These are phyloP conservation scores for Canariomyces notabilis DNA, from an alignment of 2,329 filamentous ascomycete species.

Conservation along the genomic window DNA sequence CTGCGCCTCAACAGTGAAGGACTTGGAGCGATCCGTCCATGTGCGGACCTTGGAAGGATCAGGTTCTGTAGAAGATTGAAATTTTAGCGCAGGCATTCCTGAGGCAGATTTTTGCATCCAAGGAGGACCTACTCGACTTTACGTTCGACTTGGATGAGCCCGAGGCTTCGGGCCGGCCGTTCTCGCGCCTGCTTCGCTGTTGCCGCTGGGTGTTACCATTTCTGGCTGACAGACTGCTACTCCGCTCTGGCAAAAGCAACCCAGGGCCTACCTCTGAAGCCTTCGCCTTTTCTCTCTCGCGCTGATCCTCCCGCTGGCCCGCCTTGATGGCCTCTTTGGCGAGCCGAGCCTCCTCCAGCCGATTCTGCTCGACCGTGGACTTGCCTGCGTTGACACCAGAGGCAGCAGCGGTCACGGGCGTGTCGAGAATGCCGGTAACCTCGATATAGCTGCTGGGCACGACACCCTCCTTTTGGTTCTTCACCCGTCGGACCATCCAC, in stretches of 20 bases:
- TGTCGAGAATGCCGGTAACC: slow-evolving; percentile 62
- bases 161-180: slow-evolving; percentile 52
- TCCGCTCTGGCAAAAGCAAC: slow-evolving; percentile 69
- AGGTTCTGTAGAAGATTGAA: slow-evolving; percentile 59
- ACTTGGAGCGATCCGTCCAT: slow-evolving; percentile 93
- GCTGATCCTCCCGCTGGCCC: slow-evolving; percentile 52
- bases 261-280: slow-evolving; percentile 71
- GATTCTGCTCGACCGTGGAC: slow-evolving; percentile 71
- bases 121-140: slow-evolving; percentile 64
- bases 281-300: slow-evolving; percentile 48
- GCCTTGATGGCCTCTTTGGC: slow-evolving; percentile 72
- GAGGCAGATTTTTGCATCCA: background rate
- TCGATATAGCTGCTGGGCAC: slow-evolving; percentile 97
- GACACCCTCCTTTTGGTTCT: slow-evolving; percentile 91
- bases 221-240: slow-evolving; percentile 68
- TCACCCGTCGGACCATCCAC: slow-evolving; percentile 91
- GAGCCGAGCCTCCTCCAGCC: slow-evolving; percentile 75
- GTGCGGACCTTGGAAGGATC: slow-evolving; percentile 77
- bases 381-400: slow-evolving; percentile 46
- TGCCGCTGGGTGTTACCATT: slow-evolving; percentile 59
- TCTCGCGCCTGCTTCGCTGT: slow-evolving; percentile 69
- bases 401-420: slow-evolving; percentile 44
- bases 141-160: slow-evolving; percentile 59
- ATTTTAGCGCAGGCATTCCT: slow-evolving; percentile 11
- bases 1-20: slow-evolving; percentile 95